phyloP scores from a whole-genome alignment of 192 early-diverging fungal species.

The Coemansia sp. region DNA sequence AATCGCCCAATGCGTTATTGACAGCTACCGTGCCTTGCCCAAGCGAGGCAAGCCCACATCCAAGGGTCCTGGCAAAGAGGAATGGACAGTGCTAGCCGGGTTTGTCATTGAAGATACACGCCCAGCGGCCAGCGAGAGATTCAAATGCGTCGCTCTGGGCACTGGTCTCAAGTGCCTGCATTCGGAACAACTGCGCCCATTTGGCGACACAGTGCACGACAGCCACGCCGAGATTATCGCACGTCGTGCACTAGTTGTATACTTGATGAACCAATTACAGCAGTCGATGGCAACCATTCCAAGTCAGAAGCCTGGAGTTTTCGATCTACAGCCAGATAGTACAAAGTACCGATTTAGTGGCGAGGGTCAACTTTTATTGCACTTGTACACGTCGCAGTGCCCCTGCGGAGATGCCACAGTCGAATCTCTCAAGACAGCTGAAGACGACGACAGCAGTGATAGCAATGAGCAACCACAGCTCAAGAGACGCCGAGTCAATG shows the following conservation, averaged over 20 bases:
- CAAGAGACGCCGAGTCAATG: slow-evolving; percentile 19
- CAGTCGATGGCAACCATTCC: not conserved
- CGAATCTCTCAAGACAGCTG: slow-evolving; percentile 5
- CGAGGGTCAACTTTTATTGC: slow-evolving; percentile 6
- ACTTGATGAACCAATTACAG: slow-evolving; percentile 28
- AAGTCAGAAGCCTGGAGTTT: not conserved
- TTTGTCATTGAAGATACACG: slow-evolving; percentile 58
- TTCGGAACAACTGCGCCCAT: slow-evolving; percentile 57
- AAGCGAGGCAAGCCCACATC: slow-evolving; percentile 75
- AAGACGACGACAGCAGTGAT: not conserved
- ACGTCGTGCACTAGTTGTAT: slow-evolving; percentile 75
- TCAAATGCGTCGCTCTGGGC: slow-evolving; percentile 52
- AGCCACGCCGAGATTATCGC: slow-evolving; percentile 90
- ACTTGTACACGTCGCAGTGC: slow-evolving; percentile 48
- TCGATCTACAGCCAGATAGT: not conserved
- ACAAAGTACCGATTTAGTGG: slow-evolving; percentile 5
- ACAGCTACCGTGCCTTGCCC: slow-evolving; percentile 62
- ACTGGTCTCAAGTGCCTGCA: slow-evolving; percentile 88
- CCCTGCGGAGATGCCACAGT: slow-evolving; percentile 46
- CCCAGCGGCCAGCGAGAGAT: not conserved
- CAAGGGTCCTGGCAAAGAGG: slow-evolving; percentile 49
- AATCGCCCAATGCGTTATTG: slow-evolving; percentile 58
- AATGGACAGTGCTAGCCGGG: slow-evolving; percentile 89
- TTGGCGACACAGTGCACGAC: slow-evolving; percentile 78
- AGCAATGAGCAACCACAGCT: not conserved